Evolutionary conservation across 2,329 filamentous ascomycete species (phyloP).

Genomic region (Fonsecaea nubica): DNA sequence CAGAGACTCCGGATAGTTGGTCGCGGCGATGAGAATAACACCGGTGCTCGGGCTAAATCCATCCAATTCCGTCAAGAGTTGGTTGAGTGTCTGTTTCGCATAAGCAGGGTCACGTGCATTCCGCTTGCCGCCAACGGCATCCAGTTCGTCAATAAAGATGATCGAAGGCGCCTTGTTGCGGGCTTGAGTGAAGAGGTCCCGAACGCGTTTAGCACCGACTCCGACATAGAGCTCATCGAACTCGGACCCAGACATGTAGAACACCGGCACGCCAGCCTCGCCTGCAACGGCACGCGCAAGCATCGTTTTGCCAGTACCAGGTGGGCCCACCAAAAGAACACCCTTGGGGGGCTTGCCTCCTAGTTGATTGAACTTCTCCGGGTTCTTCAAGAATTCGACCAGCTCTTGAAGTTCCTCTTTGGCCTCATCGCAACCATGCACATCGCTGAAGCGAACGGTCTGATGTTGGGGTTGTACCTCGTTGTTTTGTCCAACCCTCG

Average conservation of each 20-base stretch:
- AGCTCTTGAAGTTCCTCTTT: constrained; percentile 98
- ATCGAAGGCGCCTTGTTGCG: constrained; percentile 87
- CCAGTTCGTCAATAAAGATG: constrained; percentile 92
- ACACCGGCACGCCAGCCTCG: constrained; percentile 97
- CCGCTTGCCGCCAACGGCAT: constrained; percentile 92
- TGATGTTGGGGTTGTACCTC: constrained; percentile 94
- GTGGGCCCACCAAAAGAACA: constrained; percentile 91
- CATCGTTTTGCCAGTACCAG: constrained; percentile 96
- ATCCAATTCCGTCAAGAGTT: constrained; percentile 93
- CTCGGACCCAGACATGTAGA: constrained; percentile 99
- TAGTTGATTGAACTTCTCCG: constrained; percentile 88
- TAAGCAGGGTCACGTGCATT: constrained; percentile 93
- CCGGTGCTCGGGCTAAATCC: constrained; percentile 94
- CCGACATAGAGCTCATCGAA: constrained; percentile 99
- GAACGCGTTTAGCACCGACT: constrained; percentile 93
- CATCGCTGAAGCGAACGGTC: constrained; percentile 87
- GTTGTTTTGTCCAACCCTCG: constrained; percentile 72
- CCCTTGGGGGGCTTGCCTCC: constrained; percentile 97
- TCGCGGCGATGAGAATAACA: constrained; percentile 94
- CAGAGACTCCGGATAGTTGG: constrained; percentile 91
- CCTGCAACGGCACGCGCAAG: constrained; percentile 94
- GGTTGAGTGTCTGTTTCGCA: constrained; percentile 96
- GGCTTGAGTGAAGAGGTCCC: constrained; percentile 85
- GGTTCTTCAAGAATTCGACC: constrained; percentile 93
- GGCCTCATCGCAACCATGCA: constrained; percentile 96